phyloP scores from a whole-genome alignment of 768 basidiomycete species.

The Boletus fagicola region DNA sequence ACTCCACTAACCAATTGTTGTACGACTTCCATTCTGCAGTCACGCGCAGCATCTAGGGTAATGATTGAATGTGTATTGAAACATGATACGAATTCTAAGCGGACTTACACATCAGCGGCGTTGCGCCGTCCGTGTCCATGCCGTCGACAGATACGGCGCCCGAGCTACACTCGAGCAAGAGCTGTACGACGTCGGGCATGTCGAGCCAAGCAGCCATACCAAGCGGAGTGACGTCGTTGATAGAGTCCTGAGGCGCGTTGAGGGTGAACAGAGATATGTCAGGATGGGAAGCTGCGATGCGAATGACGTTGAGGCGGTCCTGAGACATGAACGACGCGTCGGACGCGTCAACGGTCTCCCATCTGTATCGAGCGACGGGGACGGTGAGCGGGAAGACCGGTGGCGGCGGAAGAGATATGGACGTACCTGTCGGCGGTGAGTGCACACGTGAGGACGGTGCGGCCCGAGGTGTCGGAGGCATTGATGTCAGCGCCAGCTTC shows the following conservation, averaged over 20 bases:
- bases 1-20: constrained; percentile 53
- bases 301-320: constrained; percentile 56
- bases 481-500: constrained; percentile 67
- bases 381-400: constrained; percentile 5
- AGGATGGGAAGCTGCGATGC: constrained; percentile 51
- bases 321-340: constrained; percentile 66
- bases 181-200: constrained; percentile 53
- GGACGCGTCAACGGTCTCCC: constrained; percentile 66
- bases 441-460: constrained; percentile 64
- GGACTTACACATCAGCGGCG: constrained; percentile 79
- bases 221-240: constrained; percentile 74
- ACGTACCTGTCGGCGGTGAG: constrained; percentile 70
- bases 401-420: background rate
- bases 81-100: constrained; percentile 2
- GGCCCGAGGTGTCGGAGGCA: constrained; percentile 55
- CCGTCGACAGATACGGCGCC: constrained; percentile 70
- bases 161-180: constrained; percentile 61
- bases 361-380: constrained; percentile 39
- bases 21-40: constrained; percentile 67
- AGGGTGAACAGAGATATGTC: constrained; percentile 66
- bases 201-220: constrained; percentile 81
- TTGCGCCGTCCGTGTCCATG: constrained; percentile 72
- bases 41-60: constrained; percentile 68
- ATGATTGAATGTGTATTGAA: background rate
- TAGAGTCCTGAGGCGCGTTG: constrained; percentile 68